Base-by-base conservation (phyloP, 2,329 filamentous ascomycete species). In the Aschersonia sp. region DNA sequence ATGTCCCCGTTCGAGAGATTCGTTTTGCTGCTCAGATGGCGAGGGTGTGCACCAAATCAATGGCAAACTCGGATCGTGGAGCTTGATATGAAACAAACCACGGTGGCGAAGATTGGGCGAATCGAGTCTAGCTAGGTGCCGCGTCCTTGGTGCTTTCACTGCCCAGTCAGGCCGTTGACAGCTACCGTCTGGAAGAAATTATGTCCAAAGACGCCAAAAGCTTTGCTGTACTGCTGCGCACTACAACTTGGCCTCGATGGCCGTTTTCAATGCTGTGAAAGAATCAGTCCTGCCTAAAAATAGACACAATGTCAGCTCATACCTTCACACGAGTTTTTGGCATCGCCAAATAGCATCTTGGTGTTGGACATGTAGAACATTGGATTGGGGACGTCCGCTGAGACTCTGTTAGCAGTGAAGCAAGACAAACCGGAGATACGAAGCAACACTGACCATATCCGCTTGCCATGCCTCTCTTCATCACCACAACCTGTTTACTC, bases 351-450 rank as follows among this genome's bases (percentile, higher is more conserved):
- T 50, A 95, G 63, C 88, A 94, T 95, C 68, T 83, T 85, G 2
- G 87, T 88, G 46, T 83, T 83, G 4, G 85, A 83, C 84, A 89
- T 90, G 65, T 82, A 92, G 65, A 94, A 92, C 86, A 95, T 89
- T 1, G 88, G 87, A 60, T 95, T 95, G 9, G 84, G 85, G 8
- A 95, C 86, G 65, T 95, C 87, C 22, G 88, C 84, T 85, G 55
- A 39, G 32, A 30, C 2, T 11, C 14, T 50, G 14, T 59, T 52
- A 59, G 58, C 46, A 33, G 8, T n/a, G 22, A 43, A 43, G 2
- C 14, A 2, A 14, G 12, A 8, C 11, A 43, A 43, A 8, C 7
- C 10, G n/a, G 31, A 32, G 30, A 29, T 30, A 8, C 39, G 22
- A 22, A 22, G n/a, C 33, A 42, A 12, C 8, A 66, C 78, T 67